Conservation (phyloP, 2,329 filamentous ascomycete species). For the Botrytis galanthina region DNA sequence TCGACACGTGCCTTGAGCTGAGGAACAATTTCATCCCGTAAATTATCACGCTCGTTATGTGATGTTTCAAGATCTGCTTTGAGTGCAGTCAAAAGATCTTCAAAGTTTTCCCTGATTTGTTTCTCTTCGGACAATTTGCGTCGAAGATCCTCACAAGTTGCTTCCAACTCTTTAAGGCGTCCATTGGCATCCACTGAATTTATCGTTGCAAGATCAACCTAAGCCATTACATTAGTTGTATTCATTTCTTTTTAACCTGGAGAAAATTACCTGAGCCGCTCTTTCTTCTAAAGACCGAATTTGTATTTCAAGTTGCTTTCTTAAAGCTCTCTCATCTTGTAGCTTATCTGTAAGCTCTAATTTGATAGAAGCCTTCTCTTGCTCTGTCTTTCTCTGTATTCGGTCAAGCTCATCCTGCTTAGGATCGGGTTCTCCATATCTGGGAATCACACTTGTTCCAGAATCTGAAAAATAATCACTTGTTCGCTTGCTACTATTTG, state of each 20-base stretch:
- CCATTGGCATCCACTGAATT: constrained; percentile 56
- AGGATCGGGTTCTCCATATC: constrained; percentile 61
- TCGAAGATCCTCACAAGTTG: constrained; percentile 75
- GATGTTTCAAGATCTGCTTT: constrained; percentile 78
- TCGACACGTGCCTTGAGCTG: constrained; percentile 73
- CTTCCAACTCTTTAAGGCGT: constrained; percentile 75
- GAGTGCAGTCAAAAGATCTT: constrained; percentile 83
- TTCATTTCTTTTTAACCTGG: constrained; percentile 1
- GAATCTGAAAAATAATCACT: constrained; percentile 99
- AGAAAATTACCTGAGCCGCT: constrained; percentile 57
- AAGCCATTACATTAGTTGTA: constrained; percentile 25
- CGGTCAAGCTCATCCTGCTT: constrained; percentile 73
- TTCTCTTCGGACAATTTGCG: constrained; percentile 82
- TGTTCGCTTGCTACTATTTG: constrained; percentile 63
- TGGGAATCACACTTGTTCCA: constrained; percentile 77
- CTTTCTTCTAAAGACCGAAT: constrained; percentile 79
- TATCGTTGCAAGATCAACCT: constrained; percentile 48
- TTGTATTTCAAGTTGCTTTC: constrained; percentile 77
- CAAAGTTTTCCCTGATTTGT: constrained; percentile 86
- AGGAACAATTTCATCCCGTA: constrained; percentile 84
- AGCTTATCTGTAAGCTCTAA: constrained; percentile 82
- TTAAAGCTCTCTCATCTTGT: constrained; percentile 76
- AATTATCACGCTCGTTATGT: constrained; percentile 85
- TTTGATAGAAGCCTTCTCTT: constrained; percentile 84
- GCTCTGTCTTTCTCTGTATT: constrained; percentile 78